These are phyloP conservation scores for Metschnikowia arizonensis DNA, from an alignment of 805 yeast species.

Conservation along the genomic window DNA sequence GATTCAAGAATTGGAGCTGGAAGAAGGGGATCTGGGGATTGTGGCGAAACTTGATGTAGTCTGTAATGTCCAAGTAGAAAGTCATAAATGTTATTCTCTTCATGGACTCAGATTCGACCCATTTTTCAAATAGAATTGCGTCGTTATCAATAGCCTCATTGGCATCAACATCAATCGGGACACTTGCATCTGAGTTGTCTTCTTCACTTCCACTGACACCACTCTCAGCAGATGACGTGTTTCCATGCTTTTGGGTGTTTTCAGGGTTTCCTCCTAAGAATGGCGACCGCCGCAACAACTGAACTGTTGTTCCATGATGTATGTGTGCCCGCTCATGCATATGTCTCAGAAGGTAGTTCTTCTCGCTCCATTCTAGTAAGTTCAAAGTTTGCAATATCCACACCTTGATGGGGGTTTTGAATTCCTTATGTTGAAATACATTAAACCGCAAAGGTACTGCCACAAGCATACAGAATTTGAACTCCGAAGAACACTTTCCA, in stretches of 20 bases:
- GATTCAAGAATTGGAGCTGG: constrained; percentile 36
- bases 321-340: constrained; percentile 80
- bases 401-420: constrained; percentile 69
- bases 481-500: constrained; percentile 28
- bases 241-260: constrained; percentile 23
- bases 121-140: constrained; percentile 45
- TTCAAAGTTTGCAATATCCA: constrained; percentile 76
- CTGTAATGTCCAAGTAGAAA: constrained; percentile 74
- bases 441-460: constrained; percentile 63
- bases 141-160: constrained; percentile 22
- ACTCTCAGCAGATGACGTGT: constrained; percentile 19
- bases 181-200: constrained; percentile 18
- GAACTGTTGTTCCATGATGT: constrained; percentile 85
- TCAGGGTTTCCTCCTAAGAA: constrained; percentile 68
- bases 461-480: constrained; percentile 42
- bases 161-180: constrained; percentile 6
- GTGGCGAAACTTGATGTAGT: constrained; percentile 77
- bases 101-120: constrained; percentile 79
- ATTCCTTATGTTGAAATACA: constrained; percentile 66
- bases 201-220: constrained; percentile 35
- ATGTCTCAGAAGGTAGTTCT: constrained; percentile 60
- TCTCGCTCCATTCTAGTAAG: constrained; percentile 75
- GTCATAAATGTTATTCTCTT: constrained; percentile 79
- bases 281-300: constrained; percentile 70
- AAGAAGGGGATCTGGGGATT: constrained; percentile 42